phyloP scores from a whole-genome alignment of 2,329 filamentous ascomycete species.

The Xylariales sp. region DNA sequence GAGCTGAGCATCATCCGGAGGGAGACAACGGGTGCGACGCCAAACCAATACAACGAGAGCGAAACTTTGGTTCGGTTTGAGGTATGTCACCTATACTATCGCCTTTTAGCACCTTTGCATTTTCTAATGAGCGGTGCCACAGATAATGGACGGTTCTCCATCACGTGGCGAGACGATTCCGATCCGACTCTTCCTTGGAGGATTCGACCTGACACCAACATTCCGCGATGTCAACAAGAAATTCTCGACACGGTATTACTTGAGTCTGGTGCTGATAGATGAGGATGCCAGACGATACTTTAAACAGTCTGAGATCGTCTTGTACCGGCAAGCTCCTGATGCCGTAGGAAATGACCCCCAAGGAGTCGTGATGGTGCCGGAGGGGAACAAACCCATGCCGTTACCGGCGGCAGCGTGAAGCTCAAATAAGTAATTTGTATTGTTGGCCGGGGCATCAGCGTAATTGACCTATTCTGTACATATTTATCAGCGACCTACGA shows the following conservation, averaged over 20 bases:
- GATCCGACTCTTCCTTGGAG: conserved; percentile 94
- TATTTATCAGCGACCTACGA: conserved; percentile 39
- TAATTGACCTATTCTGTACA: conserved; percentile 43
- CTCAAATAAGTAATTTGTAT: conserved; percentile 5
- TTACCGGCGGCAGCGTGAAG: conserved; percentile 44
- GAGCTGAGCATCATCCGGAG: conserved; percentile 96
- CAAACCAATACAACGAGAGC: conserved; percentile 99
- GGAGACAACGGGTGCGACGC: conserved; percentile 94
- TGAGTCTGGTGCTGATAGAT: conserved; percentile 94
- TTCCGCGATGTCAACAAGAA: conserved; percentile 99
- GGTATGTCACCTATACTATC: conserved; percentile 58
- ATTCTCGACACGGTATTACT: conserved; percentile 97
- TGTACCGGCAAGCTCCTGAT: conserved; percentile 84
- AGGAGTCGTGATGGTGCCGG: conserved; percentile 58
- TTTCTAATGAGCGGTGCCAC: conserved; percentile 25
- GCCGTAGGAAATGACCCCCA: conserved; percentile 60
- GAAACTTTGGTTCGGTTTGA: conserved; percentile 98
- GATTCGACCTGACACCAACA: conserved; percentile 96
- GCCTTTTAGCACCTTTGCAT: neutral
- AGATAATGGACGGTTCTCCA: conserved; percentile 99
- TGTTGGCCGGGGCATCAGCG: conserved; percentile 11
- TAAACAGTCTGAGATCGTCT: conserved; percentile 98
- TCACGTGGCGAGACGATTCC: conserved; percentile 95
- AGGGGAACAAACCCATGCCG: conserved; percentile 44
- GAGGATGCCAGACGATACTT: conserved; percentile 98